Conservation (phyloP, 2,329 filamentous ascomycete species). For the Monosporascus sp. region DNA sequence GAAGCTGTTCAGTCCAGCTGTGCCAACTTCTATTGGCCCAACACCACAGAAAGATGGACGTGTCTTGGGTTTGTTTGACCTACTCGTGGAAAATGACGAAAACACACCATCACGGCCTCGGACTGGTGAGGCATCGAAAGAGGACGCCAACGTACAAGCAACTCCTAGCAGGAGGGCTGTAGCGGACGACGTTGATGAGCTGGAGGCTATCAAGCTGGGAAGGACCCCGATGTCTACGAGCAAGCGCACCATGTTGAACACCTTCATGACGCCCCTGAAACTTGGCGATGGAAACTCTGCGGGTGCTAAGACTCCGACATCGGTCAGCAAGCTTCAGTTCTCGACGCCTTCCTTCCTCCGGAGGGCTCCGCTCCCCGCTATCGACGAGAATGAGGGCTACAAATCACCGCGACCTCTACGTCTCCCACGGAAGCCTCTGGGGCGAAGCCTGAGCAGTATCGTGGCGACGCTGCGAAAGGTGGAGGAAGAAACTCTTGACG, state of each 20-base stretch:
- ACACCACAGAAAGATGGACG: slow-evolving; percentile 76
- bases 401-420: slow-evolving; percentile 44
- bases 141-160: slow-evolving; percentile 22
- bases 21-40: slow-evolving; percentile 63
- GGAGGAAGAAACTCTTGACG: slow-evolving; percentile 64
- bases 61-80: slow-evolving; percentile 72
- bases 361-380: slow-evolving; percentile 43
- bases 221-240: slow-evolving; percentile 50
- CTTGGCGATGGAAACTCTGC: slow-evolving; percentile 34
- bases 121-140: slow-evolving; percentile 34
- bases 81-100: slow-evolving; percentile 49
- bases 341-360: slow-evolving; percentile 68
- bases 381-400: slow-evolving; percentile 52
- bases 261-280: slow-evolving; percentile 61
- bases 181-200: slow-evolving; percentile 20
- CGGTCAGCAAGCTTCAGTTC: slow-evolving; percentile 53
- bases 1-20: slow-evolving; percentile 54
- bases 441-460: slow-evolving; percentile 67
- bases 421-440: slow-evolving; percentile 56
- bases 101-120: slow-evolving; percentile 44
- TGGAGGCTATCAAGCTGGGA: slow-evolving; percentile 29
- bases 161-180: slow-evolving; percentile 42
- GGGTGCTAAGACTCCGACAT: slow-evolving; percentile 40
- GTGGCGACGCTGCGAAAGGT: slow-evolving; percentile 65
- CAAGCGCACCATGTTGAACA: slow-evolving; percentile 57